A percentile compares a stretch with the other conserved stretches of the same genome.
phyloP scores from a whole-genome alignment of 345 rosid species.

The Populus simonii region DNA sequence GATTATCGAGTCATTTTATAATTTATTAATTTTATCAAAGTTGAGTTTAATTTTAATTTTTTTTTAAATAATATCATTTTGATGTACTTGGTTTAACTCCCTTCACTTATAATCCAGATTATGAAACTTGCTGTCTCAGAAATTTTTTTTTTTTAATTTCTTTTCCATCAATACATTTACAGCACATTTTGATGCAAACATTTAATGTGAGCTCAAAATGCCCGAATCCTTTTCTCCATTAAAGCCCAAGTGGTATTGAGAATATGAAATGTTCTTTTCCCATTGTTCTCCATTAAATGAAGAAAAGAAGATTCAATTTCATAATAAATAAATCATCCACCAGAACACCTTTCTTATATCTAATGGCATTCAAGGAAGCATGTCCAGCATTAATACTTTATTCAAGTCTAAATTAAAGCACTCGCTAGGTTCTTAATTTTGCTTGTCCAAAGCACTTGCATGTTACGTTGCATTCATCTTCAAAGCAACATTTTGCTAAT shows the following conservation, averaged over 20 bases:
- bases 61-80: too few species aligned
- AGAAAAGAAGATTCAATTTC: constrained; percentile 19
- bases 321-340: constrained; percentile 24
- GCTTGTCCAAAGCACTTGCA: background rate
- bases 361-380: constrained; percentile 31
- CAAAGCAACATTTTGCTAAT: background rate
- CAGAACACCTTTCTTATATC: constrained; percentile 2
- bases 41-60: too few species aligned
- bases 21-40: too few species aligned
- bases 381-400: constrained; percentile 13
- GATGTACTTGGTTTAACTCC: too few species aligned
- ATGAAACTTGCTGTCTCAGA: too few species aligned
- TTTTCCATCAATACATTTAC: background rate
- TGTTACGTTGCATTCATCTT: background rate
- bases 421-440: background rate
- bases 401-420: background rate
- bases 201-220: background rate
- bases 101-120: too few species aligned
- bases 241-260: constrained; percentile 15
- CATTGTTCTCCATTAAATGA: constrained; percentile 7
- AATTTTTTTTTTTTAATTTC: too few species aligned
- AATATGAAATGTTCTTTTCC: background rate
- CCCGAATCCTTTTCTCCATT: constrained; percentile 15
- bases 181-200: background rate
- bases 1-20: too few species aligned